Evolutionary conservation across 2,329 filamentous ascomycete genomes (phyloP).

Genomic region (Furcasterigmium sp.): DNA sequence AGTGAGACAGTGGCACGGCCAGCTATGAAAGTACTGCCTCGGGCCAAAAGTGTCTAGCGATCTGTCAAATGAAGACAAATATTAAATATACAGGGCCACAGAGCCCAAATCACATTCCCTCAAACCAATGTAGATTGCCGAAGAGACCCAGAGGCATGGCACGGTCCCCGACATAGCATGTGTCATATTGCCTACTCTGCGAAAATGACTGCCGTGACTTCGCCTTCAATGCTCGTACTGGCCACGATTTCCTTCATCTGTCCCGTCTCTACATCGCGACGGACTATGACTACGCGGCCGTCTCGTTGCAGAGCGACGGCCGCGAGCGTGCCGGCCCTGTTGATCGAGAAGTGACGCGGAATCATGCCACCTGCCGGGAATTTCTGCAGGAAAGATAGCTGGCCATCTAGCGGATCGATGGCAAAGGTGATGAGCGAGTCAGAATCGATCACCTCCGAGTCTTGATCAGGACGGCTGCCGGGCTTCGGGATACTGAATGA

Average conservation of each 20-base stretch:
- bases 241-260: constrained; percentile 43
- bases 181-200: constrained; percentile 25
- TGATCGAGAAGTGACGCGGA: constrained; percentile 65
- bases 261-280: constrained; percentile 55
- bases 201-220: constrained; percentile 43
- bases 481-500: constrained; percentile 44
- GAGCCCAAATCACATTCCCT: too few species aligned
- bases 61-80: too few species aligned
- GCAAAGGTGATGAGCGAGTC: constrained; percentile 61
- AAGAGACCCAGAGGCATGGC: too few species aligned
- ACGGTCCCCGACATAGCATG: background rate
- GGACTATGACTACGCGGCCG: constrained; percentile 54
- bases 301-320: constrained; percentile 62
- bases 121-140: too few species aligned
- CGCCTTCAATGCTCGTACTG: constrained; percentile 33
- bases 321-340: constrained; percentile 56
- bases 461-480: constrained; percentile 19
- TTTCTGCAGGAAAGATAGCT: constrained; percentile 49
- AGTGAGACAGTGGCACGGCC: too few species aligned
- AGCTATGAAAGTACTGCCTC: too few species aligned
- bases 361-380: constrained; percentile 58
- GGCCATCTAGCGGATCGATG: constrained; percentile 49
- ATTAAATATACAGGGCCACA: too few species aligned
- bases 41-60: too few species aligned
- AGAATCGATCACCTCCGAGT: constrained; percentile 35